Evolutionary conservation across 345 rosid species (phyloP), one percentile per base, ranked within the genome.

Genomic region (Populus euphratica): DNA sequence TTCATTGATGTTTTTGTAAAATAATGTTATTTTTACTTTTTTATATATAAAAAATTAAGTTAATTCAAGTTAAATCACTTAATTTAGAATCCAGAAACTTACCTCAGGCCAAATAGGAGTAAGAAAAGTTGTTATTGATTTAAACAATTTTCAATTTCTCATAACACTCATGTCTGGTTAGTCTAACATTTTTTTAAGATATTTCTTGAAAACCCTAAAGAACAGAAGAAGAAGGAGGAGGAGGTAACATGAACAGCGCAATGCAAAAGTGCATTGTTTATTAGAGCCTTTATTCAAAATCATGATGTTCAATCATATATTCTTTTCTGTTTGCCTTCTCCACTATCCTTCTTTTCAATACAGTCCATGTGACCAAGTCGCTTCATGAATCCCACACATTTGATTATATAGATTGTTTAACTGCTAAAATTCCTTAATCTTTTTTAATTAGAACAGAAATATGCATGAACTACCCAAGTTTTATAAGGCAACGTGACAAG

Each of bases 301-400:
- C 18, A 70, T 35, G 23, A 74, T 27, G 54, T 36, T 38, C 50
- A 36, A 14, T 62, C 35, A 29, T 31, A 21, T 13, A 68, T 68
- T 68, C 29, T 50, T 38, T 73, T 12, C 36, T 10, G 25, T 23
- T 47, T 66, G 50, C 76, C 64, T 69, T 61, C 39, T 39, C 56
- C 12, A 5, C 17, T 17, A 50, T 12, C 38, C 20, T 31, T 73
- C 76, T 74, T 70, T 74, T 50, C 11, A 50, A 39, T 47, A 35
- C 80, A 73, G 25, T 39, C 73, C 82, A 69, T 76, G 78, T 79
- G 74, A 70, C 76, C 17, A 70, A 47, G 56, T 74, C 79, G 74
- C 38, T n/a, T 71, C 70, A 50, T 33, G 65, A 74, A 77, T 62
- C 71, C 62, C 50, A 68, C 52, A 18, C 29, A 17, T 13, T 76